Base-by-base conservation (phyloP, 345 rosid species). In the Hevea brasiliensis region DNA sequence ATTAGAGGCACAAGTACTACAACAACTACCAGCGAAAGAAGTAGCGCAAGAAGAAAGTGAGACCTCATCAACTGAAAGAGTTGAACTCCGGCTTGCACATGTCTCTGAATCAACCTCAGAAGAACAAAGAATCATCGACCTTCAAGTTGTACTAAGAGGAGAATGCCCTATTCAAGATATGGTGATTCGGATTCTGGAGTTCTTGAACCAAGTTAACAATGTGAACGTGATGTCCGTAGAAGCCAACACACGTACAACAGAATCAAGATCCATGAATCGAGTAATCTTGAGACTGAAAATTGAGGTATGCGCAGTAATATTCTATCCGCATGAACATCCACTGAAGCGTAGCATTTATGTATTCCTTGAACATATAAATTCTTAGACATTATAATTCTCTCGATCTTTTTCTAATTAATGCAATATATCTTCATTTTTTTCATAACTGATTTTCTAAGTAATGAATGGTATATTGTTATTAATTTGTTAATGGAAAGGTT, bases 121-220 rank as follows among this genome's bases (percentile, higher is more conserved):
- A 29, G 84, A 79, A 1, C 72, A 63, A 7, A 44, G 86, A 65
- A 37, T 72, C 3, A 40, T 83, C n/a, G 89, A 91, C 74, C 73
- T 94, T 67, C 77, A 72, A 73, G 83, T 94, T 72, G 77, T 59
- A 35, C 74, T 84, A 9, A 81, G 89, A 68, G 89, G 82, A 77
- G 84, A 87, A 58, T 45, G 73, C 56, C 24, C 79, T 32, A 64
- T 76, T 2, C 45, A 58, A 42, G 85, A 85, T 37, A 23, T 87
- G 79, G 76, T 81, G 51, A 85, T 87, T 77, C 81, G 81, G 18
- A 76, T 93, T 41, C 78, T 93, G 2, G 89, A 93, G 72, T 89
- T 93, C 83, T 71, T 91, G 84, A 90, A 82, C 74, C 86, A 68
- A 67, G 78, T 70, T 65, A 70, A 65, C 47, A 82, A 84, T 77